These are phyloP conservation scores for Kodamaea derodonti DNA, from an alignment of 1,139 yeast genomes.

Conservation along the genomic window DNA sequence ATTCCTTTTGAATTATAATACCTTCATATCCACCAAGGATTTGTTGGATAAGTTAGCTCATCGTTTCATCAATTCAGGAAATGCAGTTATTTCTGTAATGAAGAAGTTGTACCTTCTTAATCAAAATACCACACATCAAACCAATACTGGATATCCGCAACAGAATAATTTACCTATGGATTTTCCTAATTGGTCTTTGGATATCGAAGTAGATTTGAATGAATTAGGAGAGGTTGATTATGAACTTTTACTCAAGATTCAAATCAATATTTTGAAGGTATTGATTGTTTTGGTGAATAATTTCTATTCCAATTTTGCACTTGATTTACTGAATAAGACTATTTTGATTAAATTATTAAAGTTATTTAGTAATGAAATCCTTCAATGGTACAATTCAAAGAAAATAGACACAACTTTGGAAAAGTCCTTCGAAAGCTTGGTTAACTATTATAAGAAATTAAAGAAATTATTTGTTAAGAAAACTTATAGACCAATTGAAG, in stretches of 20 bases:
- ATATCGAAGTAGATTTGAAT: slow-evolving; percentile 31
- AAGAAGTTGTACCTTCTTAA: slow-evolving; percentile 18
- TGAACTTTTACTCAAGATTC: slow-evolving; percentile 64
- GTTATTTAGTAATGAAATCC: slow-evolving; percentile 62
- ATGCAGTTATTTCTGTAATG: slow-evolving; percentile 47
- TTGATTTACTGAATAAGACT: slow-evolving; percentile 59
- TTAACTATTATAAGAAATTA: slow-evolving; percentile 59
- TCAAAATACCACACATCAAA: slow-evolving; percentile 2
- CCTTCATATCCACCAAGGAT: slow-evolving; percentile 41
- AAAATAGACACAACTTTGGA: slow-evolving; percentile 41
- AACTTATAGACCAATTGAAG: slow-evolving; percentile 66
- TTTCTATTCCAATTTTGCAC: slow-evolving; percentile 73
- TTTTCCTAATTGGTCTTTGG: slow-evolving; percentile 56
- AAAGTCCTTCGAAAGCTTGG: slow-evolving; percentile 46
- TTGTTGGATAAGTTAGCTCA: slow-evolving; percentile 42
- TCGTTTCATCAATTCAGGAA: slow-evolving; percentile 44
- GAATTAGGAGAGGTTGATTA: slow-evolving; percentile 48
- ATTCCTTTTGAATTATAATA: slow-evolving; percentile 40
- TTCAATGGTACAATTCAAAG: slow-evolving; percentile 66
- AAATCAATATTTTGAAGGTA: slow-evolving; percentile 78
- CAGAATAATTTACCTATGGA: slow-evolving; percentile 9
- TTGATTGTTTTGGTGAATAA: slow-evolving; percentile 67
- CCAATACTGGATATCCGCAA: slow-evolving; percentile 5
- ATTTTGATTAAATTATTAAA: slow-evolving; percentile 65
- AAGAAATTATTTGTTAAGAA: slow-evolving; percentile 75